phyloP scores from a whole-genome alignment of 139 green algal genomes.

The Trebouxia sp. region DNA sequence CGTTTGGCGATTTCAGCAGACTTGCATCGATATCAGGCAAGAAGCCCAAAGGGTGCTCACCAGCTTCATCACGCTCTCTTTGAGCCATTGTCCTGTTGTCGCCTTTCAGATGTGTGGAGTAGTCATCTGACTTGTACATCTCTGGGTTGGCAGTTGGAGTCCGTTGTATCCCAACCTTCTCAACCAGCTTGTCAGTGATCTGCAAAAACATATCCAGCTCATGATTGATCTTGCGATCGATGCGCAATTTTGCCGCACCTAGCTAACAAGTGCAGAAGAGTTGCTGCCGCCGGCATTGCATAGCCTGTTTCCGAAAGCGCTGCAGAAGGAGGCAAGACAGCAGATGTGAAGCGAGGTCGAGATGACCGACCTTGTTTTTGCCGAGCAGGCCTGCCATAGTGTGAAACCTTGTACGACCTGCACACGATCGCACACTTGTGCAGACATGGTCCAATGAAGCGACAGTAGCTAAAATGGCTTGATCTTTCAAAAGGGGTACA shows the following conservation, averaged over 20 bases:
- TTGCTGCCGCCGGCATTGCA: not conserved
- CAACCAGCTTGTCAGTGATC: slow-evolving; percentile 4
- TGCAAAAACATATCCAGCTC: too few species aligned
- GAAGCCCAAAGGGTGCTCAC: not conserved
- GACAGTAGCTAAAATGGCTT: not conserved
- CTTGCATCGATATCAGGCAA: too few species aligned
- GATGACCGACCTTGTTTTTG: too few species aligned
- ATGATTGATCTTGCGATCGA: too few species aligned
- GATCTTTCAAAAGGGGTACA: slow-evolving; percentile 4
- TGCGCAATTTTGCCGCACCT: too few species aligned
- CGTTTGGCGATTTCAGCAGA: too few species aligned
- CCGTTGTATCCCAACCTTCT: not conserved
- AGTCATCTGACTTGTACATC: not conserved
- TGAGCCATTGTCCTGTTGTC: not conserved
- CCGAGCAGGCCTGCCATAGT: too few species aligned
- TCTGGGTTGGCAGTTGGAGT: slow-evolving; percentile 5
- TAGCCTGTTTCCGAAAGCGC: not conserved
- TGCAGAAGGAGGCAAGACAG: too few species aligned
- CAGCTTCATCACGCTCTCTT: not conserved
- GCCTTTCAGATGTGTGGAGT: not conserved
- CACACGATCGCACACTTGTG: too few species aligned
- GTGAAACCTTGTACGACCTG: too few species aligned
- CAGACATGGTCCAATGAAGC: too few species aligned
- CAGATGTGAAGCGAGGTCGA: too few species aligned
- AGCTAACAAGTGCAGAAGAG: not conserved